phyloP scores from a whole-genome alignment of 139 green algal species.

The Ostreobium quekettii region DNA sequence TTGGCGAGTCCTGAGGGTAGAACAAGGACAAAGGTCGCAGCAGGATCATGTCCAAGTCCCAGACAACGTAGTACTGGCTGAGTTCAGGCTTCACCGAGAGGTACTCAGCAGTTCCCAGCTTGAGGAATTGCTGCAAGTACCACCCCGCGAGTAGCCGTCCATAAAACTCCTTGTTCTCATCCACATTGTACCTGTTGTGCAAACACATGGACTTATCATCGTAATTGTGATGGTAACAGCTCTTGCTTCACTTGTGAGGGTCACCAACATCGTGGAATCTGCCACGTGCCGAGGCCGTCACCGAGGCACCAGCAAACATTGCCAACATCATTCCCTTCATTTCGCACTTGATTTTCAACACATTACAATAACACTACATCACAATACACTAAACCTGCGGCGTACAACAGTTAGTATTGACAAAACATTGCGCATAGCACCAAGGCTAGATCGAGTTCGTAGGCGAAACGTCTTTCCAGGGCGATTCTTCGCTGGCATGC shows the following conservation, averaged over 20 bases:
- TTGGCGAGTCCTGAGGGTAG: background rate
- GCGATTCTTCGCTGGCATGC: no score
- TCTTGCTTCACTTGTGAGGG: no score
- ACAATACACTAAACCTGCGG: no score
- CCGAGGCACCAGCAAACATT: background rate
- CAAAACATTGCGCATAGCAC: no score
- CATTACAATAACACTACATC: background rate
- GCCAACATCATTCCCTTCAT: background rate
- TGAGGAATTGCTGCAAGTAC: conserved; percentile 47
- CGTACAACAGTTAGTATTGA: no score
- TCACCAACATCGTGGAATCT: background rate
- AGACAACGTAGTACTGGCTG: conserved; percentile 34
- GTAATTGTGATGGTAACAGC: background rate
- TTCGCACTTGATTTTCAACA: background rate
- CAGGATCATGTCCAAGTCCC: conserved; percentile 50
- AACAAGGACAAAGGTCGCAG: conserved; percentile 25
- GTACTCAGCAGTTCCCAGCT: conserved; percentile 29
- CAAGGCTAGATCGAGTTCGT: no score
- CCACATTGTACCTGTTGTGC: background rate
- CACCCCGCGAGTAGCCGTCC: conserved; percentile 28
- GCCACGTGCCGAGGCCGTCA: background rate
- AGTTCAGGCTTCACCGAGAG: conserved; percentile 30
- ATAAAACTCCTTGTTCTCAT: conserved; percentile 22
- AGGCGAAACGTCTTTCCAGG: no score
- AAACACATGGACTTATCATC: background rate